These are phyloP conservation scores for Diaporthe caulivora DNA, from an alignment of 2,329 filamentous ascomycete genomes.

Conservation along the genomic window DNA sequence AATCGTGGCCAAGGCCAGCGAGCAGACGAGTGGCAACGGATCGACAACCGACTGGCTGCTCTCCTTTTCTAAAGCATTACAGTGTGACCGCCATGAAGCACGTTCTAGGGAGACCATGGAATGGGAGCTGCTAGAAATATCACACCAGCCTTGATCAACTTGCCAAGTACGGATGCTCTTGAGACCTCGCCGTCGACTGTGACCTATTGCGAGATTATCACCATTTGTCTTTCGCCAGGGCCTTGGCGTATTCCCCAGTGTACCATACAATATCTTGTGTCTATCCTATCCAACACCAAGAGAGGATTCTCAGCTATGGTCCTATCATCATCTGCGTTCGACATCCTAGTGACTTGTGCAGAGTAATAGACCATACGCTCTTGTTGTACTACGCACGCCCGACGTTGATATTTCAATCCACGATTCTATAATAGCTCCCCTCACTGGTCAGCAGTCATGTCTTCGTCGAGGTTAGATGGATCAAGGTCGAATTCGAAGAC, in stretches of 20 bases:
- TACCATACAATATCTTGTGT: background rate
- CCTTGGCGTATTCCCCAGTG: background rate
- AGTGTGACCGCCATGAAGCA: background rate
- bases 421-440: background rate
- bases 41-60: slow-evolving; percentile 2
- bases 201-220: background rate
- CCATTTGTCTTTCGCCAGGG: background rate
- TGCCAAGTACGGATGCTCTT: background rate
- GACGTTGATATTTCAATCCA: background rate
- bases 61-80: background rate
- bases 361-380: background rate
- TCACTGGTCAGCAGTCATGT: background rate
- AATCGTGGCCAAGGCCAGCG: background rate
- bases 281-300: too few species aligned
- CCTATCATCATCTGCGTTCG: too few species aligned
- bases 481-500: background rate
- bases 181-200: background rate
- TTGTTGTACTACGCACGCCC: background rate
- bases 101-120: background rate
- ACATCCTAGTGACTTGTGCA: background rate
- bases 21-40: background rate
- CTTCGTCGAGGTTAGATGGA: too few species aligned
- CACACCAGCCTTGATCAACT: background rate
- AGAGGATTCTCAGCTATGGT: background rate
- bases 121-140: background rate